A percentile compares a stretch with the other conserved stretches of the same genome.
These are phyloP conservation scores for Blastomyces gilchristii DNA, from an alignment of 2,329 filamentous ascomycete genomes.

Conservation along the genomic window DNA sequence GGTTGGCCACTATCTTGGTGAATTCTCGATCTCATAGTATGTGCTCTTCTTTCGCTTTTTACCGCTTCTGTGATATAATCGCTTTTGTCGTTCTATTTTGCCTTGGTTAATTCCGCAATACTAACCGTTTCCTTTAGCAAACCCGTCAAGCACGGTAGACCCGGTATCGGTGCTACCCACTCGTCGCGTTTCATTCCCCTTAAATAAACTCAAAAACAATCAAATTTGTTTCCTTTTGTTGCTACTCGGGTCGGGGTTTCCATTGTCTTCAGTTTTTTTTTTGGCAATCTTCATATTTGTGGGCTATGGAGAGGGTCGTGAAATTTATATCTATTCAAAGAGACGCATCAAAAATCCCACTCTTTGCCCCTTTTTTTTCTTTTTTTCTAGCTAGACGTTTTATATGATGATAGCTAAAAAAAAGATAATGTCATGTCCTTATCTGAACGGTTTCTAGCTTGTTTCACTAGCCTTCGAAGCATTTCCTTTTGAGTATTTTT, in stretches of 20 bases:
- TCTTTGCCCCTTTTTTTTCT: not conserved
- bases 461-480: not conserved
- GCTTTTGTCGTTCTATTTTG: not conserved
- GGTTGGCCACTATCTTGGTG: slow-evolving; percentile 98
- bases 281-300: slow-evolving; percentile 6
- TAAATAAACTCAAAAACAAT: slow-evolving; percentile 57
- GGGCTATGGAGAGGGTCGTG: slow-evolving; percentile 7
- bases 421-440: slow-evolving; percentile 5
- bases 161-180: slow-evolving; percentile 99
- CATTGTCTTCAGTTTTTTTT: not conserved
- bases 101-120: slow-evolving; percentile 37
- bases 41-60: slow-evolving; percentile 35
- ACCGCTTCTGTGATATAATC: not conserved
- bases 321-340: not conserved
- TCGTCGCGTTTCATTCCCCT: slow-evolving; percentile 99
- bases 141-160: slow-evolving; percentile 99
- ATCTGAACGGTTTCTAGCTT: not conserved
- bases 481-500: not conserved
- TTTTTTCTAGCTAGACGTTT: not conserved
- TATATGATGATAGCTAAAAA: slow-evolving; percentile 5
- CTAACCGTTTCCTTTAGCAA: slow-evolving; percentile 50
- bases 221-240: not conserved
- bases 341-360: slow-evolving; percentile 1
- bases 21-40: slow-evolving; percentile 99
- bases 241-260: slow-evolving; percentile 7